Conservation (phyloP, 208 protist genomes). For the Wallacemonas sp. region DNA sequence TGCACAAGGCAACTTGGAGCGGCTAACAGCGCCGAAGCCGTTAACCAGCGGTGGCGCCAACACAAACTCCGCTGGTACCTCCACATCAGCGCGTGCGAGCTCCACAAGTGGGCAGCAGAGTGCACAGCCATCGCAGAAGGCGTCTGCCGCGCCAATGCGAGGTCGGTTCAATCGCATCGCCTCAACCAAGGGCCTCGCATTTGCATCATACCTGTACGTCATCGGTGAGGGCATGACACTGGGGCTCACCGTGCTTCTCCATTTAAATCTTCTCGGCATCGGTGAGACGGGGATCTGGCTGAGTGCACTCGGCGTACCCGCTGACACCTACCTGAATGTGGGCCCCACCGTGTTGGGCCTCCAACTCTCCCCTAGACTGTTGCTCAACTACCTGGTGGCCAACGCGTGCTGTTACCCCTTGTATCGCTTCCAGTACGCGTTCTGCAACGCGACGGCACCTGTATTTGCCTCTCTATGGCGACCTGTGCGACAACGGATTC, state of each 20-base stretch:
- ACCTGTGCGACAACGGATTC: not conserved
- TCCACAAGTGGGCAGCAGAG: too few relatives aligned
- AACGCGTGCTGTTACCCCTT: conserved; percentile 62
- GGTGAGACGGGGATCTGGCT: conserved; percentile 61
- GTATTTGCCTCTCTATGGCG: conserved; percentile 10
- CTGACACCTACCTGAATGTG: conserved; percentile 38
- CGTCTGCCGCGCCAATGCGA: conserved; percentile 31
- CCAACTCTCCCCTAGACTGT: conserved; percentile 51
- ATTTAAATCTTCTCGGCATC: conserved; percentile 50
- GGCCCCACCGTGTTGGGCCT: conserved; percentile 48
- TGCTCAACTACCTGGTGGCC: conserved; percentile 70
- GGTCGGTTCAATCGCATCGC: conserved; percentile 78
- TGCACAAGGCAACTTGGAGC: not conserved
- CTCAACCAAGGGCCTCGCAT: conserved; percentile 43
- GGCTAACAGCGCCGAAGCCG: not conserved
- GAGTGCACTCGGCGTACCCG: conserved; percentile 10
- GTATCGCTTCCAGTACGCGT: conserved; percentile 41
- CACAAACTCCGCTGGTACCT: too few relatives aligned
- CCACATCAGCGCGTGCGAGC: too few relatives aligned
- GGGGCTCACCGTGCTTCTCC: conserved; percentile 48
- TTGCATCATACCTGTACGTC: conserved; percentile 64
- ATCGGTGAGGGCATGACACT: conserved; percentile 67
- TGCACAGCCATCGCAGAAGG: too few relatives aligned
- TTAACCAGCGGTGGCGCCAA: too few relatives aligned
- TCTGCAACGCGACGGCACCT: conserved; percentile 46